Base-by-base conservation (phyloP, 2,329 filamentous ascomycete genomes). In the Chaetothyriales sp. region DNA sequence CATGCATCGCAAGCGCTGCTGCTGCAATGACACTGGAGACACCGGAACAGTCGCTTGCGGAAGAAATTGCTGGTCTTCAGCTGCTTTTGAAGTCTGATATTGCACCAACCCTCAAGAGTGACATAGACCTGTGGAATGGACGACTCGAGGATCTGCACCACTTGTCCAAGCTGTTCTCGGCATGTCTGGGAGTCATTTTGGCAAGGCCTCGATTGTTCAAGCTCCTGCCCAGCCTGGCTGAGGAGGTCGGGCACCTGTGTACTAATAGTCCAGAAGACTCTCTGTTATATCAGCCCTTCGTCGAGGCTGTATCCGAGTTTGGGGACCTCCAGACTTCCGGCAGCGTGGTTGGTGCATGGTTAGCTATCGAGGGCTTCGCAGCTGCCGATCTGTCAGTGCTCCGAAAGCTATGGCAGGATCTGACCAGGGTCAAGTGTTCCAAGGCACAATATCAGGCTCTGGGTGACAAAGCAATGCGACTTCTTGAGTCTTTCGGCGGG, bases 181-280 rank as follows among this genome's bases (percentile, higher is more conserved):
- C 51, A 6, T 58, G 54, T 20, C 43, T 55, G 26, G 54, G 54
- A 19, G 49, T 39, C 43, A 22, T 58, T 32, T 39, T 56, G 42
- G 47, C 53, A 25, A 46, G 44, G 15, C 39, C 51, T 32, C 6
- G 28, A 10, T 20, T 47, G 15, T 28, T 47, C 10, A 28, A 8
- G 28, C 9, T 18, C 20, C 28, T 26, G 10, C 45, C 20, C 18
- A 4, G 18, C n/a, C 19, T 45, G 19, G 18, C 43, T 10, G n/a
- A 19, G 15, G 43, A 10, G 4, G 43, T 45, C 43, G 18, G 10
- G 19, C 43, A 45, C 43, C 8, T 45, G 43, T 45, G 19, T 45
- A 39, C 32, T 39, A 12, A 39, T 39, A 4, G 5, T 5, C 32
- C 7, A 2, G 10, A 39, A 39, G 8, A 15, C 32, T 39, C 32